Evolutionary conservation across 345 rosid species (phyloP), one percentile per base, ranked within the genome.

Genomic region (Moricandia arvensis): DNA sequence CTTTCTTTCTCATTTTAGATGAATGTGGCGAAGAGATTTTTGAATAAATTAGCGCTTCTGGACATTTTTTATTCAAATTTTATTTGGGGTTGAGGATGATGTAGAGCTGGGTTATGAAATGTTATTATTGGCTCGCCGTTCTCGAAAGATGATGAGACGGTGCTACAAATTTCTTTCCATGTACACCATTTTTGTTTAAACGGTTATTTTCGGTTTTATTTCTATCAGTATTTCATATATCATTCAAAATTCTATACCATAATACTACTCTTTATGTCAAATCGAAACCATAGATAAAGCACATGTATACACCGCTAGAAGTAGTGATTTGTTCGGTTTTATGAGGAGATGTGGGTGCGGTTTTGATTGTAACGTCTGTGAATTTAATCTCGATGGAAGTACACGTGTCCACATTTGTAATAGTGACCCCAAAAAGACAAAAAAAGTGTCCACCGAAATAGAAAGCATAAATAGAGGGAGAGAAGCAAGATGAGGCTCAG

Each of bases 391-490:
- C 63, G 4, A 41, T 76, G 80, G 80, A 76, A 76, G 59, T 54
- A 76, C 70, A 76, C 80, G 75, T 76, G 80, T 69, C 49, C 18
- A 55, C 15, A 60, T 29, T 55, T 18, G 47, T 24, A 9, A 12
- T 45, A 76, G 64, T 63, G 11, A 38, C 57, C 27, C 1, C 7
- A 68, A 67, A 6, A 49, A 4, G 17, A 53, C 16, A 18, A 45
- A 68, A 49, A 51, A 75, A 68, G 63, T 51, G 47, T 16, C 37
- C 75, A 76, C 71, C 47, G 64, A 73, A 55, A 76, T 68, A 21
- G 15, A 70, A 15, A 55, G 75, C 80, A 70, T 70, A 76, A 43
- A 63, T 76, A 76, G 59, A 35, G 66, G 37, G 60, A 5, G 75
- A 55, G 75, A 70, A 70, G 68, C 75, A 63, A 27, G 18, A 34